Evolutionary conservation across 352 stramenopile genomes (phyloP), one percentile per base, ranked within the genome.

Genomic region (Pythium oligandrum): DNA sequence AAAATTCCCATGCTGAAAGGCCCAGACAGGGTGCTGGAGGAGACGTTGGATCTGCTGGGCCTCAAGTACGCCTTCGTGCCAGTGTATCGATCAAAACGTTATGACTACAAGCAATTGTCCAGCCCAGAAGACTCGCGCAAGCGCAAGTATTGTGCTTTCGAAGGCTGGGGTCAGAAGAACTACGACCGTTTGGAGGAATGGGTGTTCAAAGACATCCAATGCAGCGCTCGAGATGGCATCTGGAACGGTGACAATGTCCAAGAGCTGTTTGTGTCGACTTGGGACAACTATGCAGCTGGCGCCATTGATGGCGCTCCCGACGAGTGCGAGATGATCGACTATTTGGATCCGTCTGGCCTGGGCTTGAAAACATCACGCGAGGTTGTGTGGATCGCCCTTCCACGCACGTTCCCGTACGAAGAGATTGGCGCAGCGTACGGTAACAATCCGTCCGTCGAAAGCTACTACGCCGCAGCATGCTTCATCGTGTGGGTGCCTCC

Each of bases 1-100:
- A n/a, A 8, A 11, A 38, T 58, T 3, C 56, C 56, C 4, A 45
- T 63, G 42, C n/a, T 63, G 2, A 63, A 63, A 39, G 48, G 49
- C 8, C 31, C 40, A 4, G 56, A 58, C 17, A 36, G 56, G 4
- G 44, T 42, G 8, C 50, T 63, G 3, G 50, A 53, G 34, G 43
- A 57, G 26, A 40, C 43, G 3, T 34, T 63, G 6, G 56, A 57
- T 40, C 50, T 42, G 2, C 44, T 58, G 1, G 56, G 56, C 7
- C 48, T 57, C 30, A 35, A 54, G 32, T 58, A 57, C 32, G 48
- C 12, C 12, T 63, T 57, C 44, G 43, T 58, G 8, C 56, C 56
- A 6, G 50, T 63, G 49, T 57, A 63, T n/a, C 10, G 4, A 10
- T 33, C 33, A 2, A 34, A 55, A 2, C 32, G 7, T 1, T 62